phyloP scores from a whole-genome alignment of 768 basidiomycete species.

The Gelatoporia subvermispora region DNA sequence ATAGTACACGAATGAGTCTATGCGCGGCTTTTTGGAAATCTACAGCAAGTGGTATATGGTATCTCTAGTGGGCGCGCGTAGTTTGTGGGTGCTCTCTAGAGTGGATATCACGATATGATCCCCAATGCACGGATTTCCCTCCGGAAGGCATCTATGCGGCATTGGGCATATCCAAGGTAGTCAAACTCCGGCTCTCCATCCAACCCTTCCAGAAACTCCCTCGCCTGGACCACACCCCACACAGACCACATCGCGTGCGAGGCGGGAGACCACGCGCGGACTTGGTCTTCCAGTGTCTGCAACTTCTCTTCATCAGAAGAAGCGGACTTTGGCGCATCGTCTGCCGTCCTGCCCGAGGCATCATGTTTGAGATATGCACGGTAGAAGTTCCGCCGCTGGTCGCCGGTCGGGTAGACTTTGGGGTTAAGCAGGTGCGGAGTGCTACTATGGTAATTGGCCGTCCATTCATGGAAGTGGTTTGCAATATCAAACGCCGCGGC shows the following conservation, averaged over 20 bases:
- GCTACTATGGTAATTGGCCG: slow-evolving; percentile 76
- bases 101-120: not conserved
- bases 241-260: slow-evolving; percentile 91
- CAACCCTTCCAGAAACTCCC: slow-evolving; percentile 60
- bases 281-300: slow-evolving; percentile 67
- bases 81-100: too few species aligned
- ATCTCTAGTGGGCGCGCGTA: slow-evolving; percentile 4
- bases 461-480: slow-evolving; percentile 98
- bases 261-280: slow-evolving; percentile 84
- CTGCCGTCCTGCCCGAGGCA: slow-evolving; percentile 22
- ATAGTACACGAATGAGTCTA: too few species aligned
- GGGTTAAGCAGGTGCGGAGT: slow-evolving; percentile 63
- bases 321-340: slow-evolving; percentile 9
- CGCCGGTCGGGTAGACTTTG: slow-evolving; percentile 63
- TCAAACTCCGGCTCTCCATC: slow-evolving; percentile 77
- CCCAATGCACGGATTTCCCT: slow-evolving; percentile 48
- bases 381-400: slow-evolving; percentile 82
- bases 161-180: slow-evolving; percentile 77
- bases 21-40: too few species aligned
- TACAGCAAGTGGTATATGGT: not conserved
- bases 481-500: slow-evolving; percentile 94
- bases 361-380: slow-evolving; percentile 67
- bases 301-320: slow-evolving; percentile 38
- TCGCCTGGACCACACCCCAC: slow-evolving; percentile 92
- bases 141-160: slow-evolving; percentile 62